Conservation (phyloP, 768 basidiomycete genomes). For the Gelatoporia subvermispora region DNA sequence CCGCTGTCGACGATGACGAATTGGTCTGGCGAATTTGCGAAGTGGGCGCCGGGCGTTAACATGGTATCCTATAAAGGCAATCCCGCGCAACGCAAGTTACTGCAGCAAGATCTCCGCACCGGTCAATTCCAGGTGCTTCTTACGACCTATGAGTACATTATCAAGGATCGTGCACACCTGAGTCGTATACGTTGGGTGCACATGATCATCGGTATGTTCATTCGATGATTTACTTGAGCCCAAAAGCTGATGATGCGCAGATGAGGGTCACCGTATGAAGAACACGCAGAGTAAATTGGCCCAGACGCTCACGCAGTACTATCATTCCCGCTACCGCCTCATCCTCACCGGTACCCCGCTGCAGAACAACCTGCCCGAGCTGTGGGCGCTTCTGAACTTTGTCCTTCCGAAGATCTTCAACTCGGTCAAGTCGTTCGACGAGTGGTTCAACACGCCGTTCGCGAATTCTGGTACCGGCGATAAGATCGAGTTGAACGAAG, state of each 20-base stretch:
- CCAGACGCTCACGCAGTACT: conserved; percentile 87
- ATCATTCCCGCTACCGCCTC: conserved; percentile 88
- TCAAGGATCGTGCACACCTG: conserved; percentile 89
- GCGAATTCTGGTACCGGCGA: conserved; percentile 97
- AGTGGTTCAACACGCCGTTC: conserved; percentile 99
- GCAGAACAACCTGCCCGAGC: conserved; percentile 94
- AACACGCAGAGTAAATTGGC: conserved; percentile 87
- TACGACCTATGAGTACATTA: conserved; percentile 97
- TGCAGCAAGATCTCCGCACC: conserved; percentile 72
- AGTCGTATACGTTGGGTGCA: conserved; percentile 94
- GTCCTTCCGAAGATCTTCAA: conserved; percentile 95
- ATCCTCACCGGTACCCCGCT: conserved; percentile 95
- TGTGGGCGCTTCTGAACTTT: conserved; percentile 95
- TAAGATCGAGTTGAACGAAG: conserved; percentile 99
- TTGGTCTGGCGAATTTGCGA: conserved; percentile 95
- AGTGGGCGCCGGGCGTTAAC: conserved; percentile 86
- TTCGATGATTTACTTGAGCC: neutral
- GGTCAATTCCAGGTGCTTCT: conserved; percentile 88
- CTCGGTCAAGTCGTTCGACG: conserved; percentile 98
- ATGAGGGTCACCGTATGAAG: conserved; percentile 98
- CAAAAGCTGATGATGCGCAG: conserved; percentile 28
- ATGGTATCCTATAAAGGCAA: conserved; percentile 89
- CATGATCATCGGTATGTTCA: conserved; percentile 83
- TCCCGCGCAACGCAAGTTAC: conserved; percentile 70
- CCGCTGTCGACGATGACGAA: conserved; percentile 96